Base-by-base conservation (phyloP, 73 alveolate species). In the Uronychia setigera region DNA sequence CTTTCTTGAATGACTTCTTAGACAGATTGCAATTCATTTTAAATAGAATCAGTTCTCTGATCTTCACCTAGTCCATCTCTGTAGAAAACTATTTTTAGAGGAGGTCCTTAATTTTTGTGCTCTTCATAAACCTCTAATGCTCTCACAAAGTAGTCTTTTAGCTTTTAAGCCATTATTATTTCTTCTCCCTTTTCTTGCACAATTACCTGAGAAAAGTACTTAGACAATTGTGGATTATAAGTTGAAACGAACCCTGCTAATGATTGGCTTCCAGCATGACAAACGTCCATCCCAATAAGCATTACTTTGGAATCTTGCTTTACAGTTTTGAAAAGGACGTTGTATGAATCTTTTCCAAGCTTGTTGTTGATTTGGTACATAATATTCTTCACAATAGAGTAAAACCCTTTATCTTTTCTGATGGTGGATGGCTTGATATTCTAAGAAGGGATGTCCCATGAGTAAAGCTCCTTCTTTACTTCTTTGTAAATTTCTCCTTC, bases 21-120 rank as follows among this genome's bases (percentile, higher is more conserved):
- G n/a, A n/a, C n/a, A n/a, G n/a, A n/a, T 46, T 46, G 67, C n/a
- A 46, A 11, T 46, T 46, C 67, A 11, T 5, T 11, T 11, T 46
- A 19, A 5, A 46, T 19, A 5, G 67, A 46, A 5, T 46, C 67
- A 46, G 67, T 11, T 19, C 5, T 46, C 67, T 46, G 67, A 0
- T 87, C 95, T 0, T 90, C 87, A 19, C 96, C 93, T 26, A 93
- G 95, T 31, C 97, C 97, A 86, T 93, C 96, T 82, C 97, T 80
- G 90, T 87, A 93, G 29, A 93, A 81, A 31, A 93, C 67, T 74
- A 93, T 81, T 57, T 92, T 89, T 31, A 67, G 80, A 0, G 96
- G 96, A 76, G n/a, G n/a, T 86, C 67, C 87, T 83, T 87, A 32
- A 74, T 86, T 32, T 84, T 31, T 35, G 86, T 78, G 74, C 80